Evolutionary conservation across 2,329 filamentous ascomycete genomes (phyloP), one percentile per base, ranked within the genome.

Genomic region (Fusarium pilosicola): DNA sequence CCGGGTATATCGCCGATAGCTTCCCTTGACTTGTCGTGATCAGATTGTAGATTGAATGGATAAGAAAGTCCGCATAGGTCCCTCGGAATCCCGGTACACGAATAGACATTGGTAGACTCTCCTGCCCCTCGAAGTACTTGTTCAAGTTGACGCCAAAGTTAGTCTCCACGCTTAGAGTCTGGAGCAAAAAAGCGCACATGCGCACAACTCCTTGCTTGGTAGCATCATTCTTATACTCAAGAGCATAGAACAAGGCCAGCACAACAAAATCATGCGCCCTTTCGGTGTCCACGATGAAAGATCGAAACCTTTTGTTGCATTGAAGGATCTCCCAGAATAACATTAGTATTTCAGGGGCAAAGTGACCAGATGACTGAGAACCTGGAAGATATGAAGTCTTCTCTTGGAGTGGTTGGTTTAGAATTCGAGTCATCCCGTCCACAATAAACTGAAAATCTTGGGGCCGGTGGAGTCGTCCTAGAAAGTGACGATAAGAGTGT

Each of bases 371-470:
- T 54, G 92, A 89, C 77, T 97, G 94, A 44, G 92, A 92, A 9
- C 95, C 94, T 1, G 96, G 95, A 5, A 98, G 89, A 81, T 97
- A 98, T 2, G 95, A 96, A 17, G 90, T 89, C 66, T 94, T 97
- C 48, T 94, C 92, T 83, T 97, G 94, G 71, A 98, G 91, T 30
- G 96, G 96, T 76, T 98, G 96, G 76, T 97, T 96, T 57, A 99
- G 86, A 54, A 98, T 94, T 76, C 95, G 90, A 2, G 92, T 95
- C 92, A 98, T 97, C 55, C 95, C 95, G 80, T 98, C 95, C 17
- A 97, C 94, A 30, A 98, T 91, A 80, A 99, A 99, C 81, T 99
- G 96, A 79, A 99, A 98, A 81, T 99, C 96, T 81, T 98, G 95
- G 2, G 96, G 94, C 52, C 96, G 90, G 83, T 98, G 96, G 51